Base-by-base conservation (phyloP, 2,329 filamentous ascomycete genomes). In the Penicillium palitans region DNA sequence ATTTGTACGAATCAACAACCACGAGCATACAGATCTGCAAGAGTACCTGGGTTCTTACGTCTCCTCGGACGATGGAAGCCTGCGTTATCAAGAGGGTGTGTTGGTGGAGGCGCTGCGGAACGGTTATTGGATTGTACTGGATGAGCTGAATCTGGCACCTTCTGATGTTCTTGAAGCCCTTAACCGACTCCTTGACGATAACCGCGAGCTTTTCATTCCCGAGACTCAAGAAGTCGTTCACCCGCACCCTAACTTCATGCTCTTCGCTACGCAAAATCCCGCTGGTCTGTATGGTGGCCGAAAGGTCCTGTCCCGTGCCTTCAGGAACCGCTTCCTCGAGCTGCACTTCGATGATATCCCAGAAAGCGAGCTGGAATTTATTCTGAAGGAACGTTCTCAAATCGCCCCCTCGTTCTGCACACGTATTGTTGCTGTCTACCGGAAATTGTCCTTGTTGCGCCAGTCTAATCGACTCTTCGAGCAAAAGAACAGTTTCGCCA, bases 1-100 rank as follows among this genome's bases (percentile, higher is more conserved):
- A 70, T 99, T 98, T 71, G 92, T 99, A 44, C 87, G 95, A 60
- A 99, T 99, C 80, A 99, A 99, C 78, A 99, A 99, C 67, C 95
- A 99, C 75, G 96, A 99, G 72, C 95, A 99, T 70, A 99, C 95
- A 0, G 95, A 99, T 74, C 80, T 99, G 39, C 95, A 99, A 74
- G 96, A 99, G 72, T 99, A 99, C 69, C 80, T 99, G 6, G 95
- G 95, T 19, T 96, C 92, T 0, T 99, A 99, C 66, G 81, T 96
- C 1, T 97, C 95, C 2, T 90, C 88, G 25, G 78, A 87, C 0
- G 90, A 96, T 70, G 96, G 96, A 6, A 90, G 90, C 60, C 81
- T 99, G 42, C 85, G 83, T 12, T 99, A 97, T 68, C 92, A 96
- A 72, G 96, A 99, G 76, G 95, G 95, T 53, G 83, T 98, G 4